Base-by-base conservation (phyloP, 768 basidiomycete genomes). In the Amanita pallidorosea region DNA sequence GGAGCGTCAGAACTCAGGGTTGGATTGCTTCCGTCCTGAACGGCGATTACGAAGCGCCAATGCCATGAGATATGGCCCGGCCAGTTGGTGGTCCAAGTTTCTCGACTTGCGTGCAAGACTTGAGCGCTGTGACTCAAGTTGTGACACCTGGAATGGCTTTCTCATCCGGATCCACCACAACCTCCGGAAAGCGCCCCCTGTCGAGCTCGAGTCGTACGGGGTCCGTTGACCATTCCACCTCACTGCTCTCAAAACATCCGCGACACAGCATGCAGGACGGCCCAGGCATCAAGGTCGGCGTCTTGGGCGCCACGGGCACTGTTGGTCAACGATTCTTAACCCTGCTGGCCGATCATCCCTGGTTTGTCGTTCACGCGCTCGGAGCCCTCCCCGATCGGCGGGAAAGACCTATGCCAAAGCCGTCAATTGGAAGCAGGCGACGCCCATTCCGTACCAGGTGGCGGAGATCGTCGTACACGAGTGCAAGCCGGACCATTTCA, bases 241-340 rank as follows among this genome's bases (percentile, higher is more conserved):
- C 61, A 4, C 56, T 58, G 33, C 61, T 63, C 15, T 55, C 66
- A 5, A 68, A 67, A 53, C 65, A 67, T 47, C 65, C 63, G 17
- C 58, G 65, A 38, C 63, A 65, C n/a, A 64, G 54, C 54, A 72
- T 71, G 65, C 60, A 61, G 40, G 62, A 66, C 40, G 61, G 60
- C 5, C 55, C 54, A 37, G 51, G 59, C 51, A 58, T 64, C 46
- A 59, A 65, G 52, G 87, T 94, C 53, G 90, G 88, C 53, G 70
- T 94, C 43, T 73, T 93, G 7, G 90, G 90, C 29, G 90, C 91
- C 1, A 94, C 90, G 0, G 91, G 95, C 52, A 96, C 91, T 43
- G 95, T 97, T 45, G 94, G 95, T 20, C 95, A 98, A 67, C 80
- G 93, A 36, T 99, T 98, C 66, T 87, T 98, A 65, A 75, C 81